phyloP scores from a whole-genome alignment of 495 filamentous ascomycete species.

The Aspergillus asperescens region DNA sequence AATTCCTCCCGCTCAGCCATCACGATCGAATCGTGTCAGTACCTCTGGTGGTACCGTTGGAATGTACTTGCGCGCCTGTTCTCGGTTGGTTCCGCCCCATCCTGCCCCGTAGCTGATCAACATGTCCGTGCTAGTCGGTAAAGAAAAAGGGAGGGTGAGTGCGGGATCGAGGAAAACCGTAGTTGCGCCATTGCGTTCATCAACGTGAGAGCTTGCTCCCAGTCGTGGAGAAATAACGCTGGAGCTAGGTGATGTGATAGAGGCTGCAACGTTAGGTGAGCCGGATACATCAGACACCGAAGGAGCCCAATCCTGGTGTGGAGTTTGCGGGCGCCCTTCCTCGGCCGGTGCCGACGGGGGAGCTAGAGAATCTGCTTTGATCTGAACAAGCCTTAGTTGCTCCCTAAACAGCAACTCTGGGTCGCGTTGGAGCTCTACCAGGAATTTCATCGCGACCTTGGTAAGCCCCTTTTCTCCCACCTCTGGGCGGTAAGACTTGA shows the following conservation, averaged over 20 bases:
- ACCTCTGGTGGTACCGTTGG: constrained; percentile 93
- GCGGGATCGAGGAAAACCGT: constrained; percentile 76
- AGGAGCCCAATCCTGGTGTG: constrained; percentile 39
- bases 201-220: constrained; percentile 11
- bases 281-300: constrained; percentile 26
- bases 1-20: constrained; percentile 11
- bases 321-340: constrained; percentile 40
- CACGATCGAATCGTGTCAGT: constrained; percentile 77
- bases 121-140: constrained; percentile 97
- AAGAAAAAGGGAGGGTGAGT: constrained; percentile 86
- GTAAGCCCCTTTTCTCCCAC: constrained; percentile 90
- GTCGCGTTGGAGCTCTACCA: constrained; percentile 74
- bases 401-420: constrained; percentile 35
- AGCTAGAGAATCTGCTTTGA: constrained; percentile 24
- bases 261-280: constrained; percentile 18
- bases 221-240: constrained; percentile 24
- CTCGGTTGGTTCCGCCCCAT: constrained; percentile 85
- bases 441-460: constrained; percentile 80
- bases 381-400: constrained; percentile 32
- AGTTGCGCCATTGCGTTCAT: constrained; percentile 42
- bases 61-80: constrained; percentile 92
- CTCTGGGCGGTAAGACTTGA: constrained; percentile 88
- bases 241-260: constrained; percentile 25
- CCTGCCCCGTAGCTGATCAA: constrained; percentile 90
- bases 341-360: constrained; percentile 15